Base-by-base conservation (phyloP, 176 grass and related monocot genomes). In the Raddia distichophylla region DNA sequence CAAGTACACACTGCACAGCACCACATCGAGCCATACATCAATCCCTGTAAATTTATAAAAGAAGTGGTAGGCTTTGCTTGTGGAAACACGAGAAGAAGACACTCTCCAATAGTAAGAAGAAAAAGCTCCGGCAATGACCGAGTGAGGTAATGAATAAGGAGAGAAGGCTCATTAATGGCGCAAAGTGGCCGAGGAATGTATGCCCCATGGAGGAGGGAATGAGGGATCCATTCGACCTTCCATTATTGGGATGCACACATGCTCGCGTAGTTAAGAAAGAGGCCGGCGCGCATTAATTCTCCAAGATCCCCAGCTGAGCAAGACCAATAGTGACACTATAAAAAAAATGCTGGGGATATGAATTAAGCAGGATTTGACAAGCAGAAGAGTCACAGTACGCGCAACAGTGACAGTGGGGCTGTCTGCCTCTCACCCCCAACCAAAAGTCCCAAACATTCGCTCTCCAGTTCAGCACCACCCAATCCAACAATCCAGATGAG, bases 151-250 rank as follows among this genome's bases (percentile, higher is more conserved):
- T 66, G 60, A 35, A 35, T 33, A 64, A 17, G 33, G 56, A 81
- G 17, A 43, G 47, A 48, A 37, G 66, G 6, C 2, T 57, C 46
- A 83, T 74, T 73, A 81, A 80, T 69, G 59, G 67, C 71, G 64
- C 56, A 64, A 67, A 47, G 52, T 67, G 51, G 6, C 63, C 64
- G 40, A 52, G 37, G 64, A 87, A 62, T 74, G 10, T 67, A 17
- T 64, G 78, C 18, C 51, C 53, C 7, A 3, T 64, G 62, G 81
- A 67, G 22, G 34, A 66, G 8, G 35, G 20, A 15, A 67, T 16
- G 34, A 66, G 8, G 35, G 20, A 15, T 11, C 1, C 11, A 17
- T 40, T 40, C 37, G 37, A 40, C 37, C 37, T 50, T 47, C 42
- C 64, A 77, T 51, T 82, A 50, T 52, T 62, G 64, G 59, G 4